A percentile compares a stretch with the other conserved stretches of the same genome.
Conservation (phyloP, 306 rosid species). For the Datisca glomerata region DNA sequence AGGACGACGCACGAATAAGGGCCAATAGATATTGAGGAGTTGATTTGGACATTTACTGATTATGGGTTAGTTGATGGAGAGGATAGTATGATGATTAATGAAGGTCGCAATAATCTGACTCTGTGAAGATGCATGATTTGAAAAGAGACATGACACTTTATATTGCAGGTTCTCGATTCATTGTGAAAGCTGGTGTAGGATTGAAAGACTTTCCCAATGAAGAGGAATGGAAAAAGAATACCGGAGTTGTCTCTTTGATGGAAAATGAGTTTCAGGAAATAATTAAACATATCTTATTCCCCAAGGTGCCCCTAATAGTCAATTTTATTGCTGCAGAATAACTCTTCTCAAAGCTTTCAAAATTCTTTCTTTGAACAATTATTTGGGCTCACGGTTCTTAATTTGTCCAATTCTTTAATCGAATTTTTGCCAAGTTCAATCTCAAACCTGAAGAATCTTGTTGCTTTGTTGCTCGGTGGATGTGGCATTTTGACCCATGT, state of each 20-base stretch:
- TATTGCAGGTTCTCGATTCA: not conserved
- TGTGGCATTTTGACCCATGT: not conserved
- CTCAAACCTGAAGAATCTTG: constrained; percentile 3
- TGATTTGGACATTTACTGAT: constrained; percentile 14
- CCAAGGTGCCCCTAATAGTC: constrained; percentile 6
- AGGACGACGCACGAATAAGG: not conserved
- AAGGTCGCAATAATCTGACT: not conserved
- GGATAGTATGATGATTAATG: constrained; percentile 2
- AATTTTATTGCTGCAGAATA: not conserved
- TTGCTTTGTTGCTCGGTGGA: not conserved
- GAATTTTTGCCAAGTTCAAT: constrained; percentile 1
- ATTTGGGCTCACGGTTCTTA: constrained; percentile 5
- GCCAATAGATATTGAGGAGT: constrained; percentile 3
- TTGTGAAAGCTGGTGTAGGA: constrained; percentile 1
- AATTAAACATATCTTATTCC: not conserved
- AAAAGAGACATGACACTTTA: constrained; percentile 1
- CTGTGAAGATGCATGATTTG: constrained; percentile 17
- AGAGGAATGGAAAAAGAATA: constrained; percentile 5
- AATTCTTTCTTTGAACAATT: constrained; percentile 5
- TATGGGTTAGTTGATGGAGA: constrained; percentile 14
- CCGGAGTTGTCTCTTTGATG: constrained; percentile 6
- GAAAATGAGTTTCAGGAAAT: not conserved
- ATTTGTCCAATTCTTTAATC: not conserved
- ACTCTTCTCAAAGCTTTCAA: not conserved
- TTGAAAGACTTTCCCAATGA: constrained; percentile 4